phyloP scores from a whole-genome alignment of 1,284 basidiomycete species.

The Microbotryum saponariae region DNA sequence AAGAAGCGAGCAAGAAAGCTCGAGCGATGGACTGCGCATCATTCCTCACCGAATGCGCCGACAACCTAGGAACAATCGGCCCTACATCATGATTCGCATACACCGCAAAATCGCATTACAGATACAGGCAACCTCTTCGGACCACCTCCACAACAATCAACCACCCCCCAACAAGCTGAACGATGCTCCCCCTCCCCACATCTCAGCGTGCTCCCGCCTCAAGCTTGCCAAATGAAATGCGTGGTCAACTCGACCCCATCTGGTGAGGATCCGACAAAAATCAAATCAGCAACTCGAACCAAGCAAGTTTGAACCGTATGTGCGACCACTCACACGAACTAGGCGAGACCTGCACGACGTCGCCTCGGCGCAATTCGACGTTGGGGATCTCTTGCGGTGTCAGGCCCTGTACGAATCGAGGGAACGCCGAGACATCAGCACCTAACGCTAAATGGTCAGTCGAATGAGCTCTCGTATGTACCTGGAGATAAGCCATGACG shows the following conservation, averaged over 20 bases:
- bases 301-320: too few species aligned
- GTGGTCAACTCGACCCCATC: constrained; percentile 29
- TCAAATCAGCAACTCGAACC: not conserved
- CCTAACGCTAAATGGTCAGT: not conserved
- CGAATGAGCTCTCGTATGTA: not conserved
- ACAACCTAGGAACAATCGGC: too few species aligned
- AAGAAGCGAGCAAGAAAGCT: too few species aligned
- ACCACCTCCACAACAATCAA: too few species aligned
- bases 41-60: too few species aligned
- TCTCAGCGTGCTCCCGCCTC: too few species aligned
- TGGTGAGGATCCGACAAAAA: not conserved
- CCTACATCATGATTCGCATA: too few species aligned
- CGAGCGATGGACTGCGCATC: too few species aligned
- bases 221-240: constrained; percentile 29
- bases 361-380: constrained; percentile 61
- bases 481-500: constrained; percentile 48
- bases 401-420: constrained; percentile 60
- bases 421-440: not conserved
- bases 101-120: too few species aligned
- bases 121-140: too few species aligned
- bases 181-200: too few species aligned
- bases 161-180: too few species aligned
- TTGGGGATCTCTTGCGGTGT: constrained; percentile 95
- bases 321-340: constrained; percentile 22
- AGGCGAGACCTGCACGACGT: constrained; percentile 35